phyloP scores from a whole-genome alignment of 129 eudicot genomes.

The Tanacetum coccineum region DNA sequence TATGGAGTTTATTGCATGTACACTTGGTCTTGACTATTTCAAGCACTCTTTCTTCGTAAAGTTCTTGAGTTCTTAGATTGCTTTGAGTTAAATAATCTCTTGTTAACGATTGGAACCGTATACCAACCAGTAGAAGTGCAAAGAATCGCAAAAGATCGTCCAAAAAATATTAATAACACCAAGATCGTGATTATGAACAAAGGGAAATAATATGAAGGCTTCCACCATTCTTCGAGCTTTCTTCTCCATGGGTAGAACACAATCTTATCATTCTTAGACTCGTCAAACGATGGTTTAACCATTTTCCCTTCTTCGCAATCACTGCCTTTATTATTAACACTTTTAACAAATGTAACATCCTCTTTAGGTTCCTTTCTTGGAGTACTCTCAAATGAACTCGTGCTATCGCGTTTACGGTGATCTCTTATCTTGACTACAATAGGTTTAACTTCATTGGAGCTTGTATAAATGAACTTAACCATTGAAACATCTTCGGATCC shows the following conservation, averaged over 20 bases:
- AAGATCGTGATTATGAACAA: conserved; percentile 41
- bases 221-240: conserved; percentile 30
- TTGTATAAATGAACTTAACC: conserved; percentile 32
- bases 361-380: conserved; percentile 10
- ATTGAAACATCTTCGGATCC: conserved; percentile 43
- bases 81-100: conserved; percentile 11
- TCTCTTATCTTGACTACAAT: conserved; percentile 27
- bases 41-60: conserved; percentile 23
- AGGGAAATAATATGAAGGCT: conserved; percentile 42
- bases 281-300: not conserved
- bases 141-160: conserved; percentile 43
- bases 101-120: conserved; percentile 36
- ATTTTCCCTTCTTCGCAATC: conserved; percentile 3
- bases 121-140: conserved; percentile 52
- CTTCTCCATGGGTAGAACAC: conserved; percentile 15
- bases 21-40: conserved; percentile 14
- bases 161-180: conserved; percentile 41
- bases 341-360: not conserved
- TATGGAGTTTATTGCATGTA: conserved; percentile 2
- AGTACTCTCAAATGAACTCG: conserved; percentile 1
- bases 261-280: conserved; percentile 8
- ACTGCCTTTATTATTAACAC: not conserved
- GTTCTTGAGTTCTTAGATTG: conserved; percentile 13
- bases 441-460: conserved; percentile 23
- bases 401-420: conserved; percentile 9